Percentiles rank a stretch among this genome's conserved stretches.
Evolutionary conservation across 2,329 filamentous ascomycete species (phyloP).

Genomic region (Pseudogymnoascus sp.): DNA sequence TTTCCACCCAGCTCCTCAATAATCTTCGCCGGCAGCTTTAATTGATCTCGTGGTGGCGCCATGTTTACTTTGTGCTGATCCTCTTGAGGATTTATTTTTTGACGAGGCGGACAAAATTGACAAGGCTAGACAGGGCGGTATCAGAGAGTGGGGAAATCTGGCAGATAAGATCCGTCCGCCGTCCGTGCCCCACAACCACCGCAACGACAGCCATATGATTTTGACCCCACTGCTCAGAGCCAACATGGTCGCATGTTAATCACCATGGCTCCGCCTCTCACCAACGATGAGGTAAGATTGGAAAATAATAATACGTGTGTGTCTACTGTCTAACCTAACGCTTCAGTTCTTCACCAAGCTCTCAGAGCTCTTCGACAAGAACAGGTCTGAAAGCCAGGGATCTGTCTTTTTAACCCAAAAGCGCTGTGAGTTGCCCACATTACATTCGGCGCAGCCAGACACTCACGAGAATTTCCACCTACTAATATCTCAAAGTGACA

Average conservation of each 20-base stretch:
- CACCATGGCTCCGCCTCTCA: constrained; percentile 44
- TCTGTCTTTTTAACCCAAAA: constrained; percentile 71
- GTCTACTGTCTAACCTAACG: not conserved
- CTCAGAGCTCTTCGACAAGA: constrained; percentile 56
- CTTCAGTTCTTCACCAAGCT: constrained; percentile 65
- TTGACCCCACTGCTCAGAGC: not conserved
- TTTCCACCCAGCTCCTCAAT: constrained; percentile 37
- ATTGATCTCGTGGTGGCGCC: constrained; percentile 27
- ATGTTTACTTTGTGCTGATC: not conserved
- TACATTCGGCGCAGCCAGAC: constrained; percentile 14
- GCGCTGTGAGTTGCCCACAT: constrained; percentile 44
- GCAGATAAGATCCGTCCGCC: not conserved
- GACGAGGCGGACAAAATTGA: constrained; percentile 8
- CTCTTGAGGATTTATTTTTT: not conserved
- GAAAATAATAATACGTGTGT: not conserved
- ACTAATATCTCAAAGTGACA: constrained; percentile 18
- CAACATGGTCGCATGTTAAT: constrained; percentile 11
- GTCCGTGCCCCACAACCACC: constrained; percentile 1
- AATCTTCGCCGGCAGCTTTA: constrained; percentile 37
- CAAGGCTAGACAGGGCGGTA: constrained; percentile 6
- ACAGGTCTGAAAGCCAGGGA: constrained; percentile 63
- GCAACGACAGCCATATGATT: not conserved
- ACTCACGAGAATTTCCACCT: constrained; percentile 11
- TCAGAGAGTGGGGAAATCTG: not conserved
- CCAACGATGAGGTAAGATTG: constrained; percentile 49